Evolutionary conservation across 371 early-diverging fungal genomes (phyloP).

Genomic region (Vavraia culicis): DNA sequence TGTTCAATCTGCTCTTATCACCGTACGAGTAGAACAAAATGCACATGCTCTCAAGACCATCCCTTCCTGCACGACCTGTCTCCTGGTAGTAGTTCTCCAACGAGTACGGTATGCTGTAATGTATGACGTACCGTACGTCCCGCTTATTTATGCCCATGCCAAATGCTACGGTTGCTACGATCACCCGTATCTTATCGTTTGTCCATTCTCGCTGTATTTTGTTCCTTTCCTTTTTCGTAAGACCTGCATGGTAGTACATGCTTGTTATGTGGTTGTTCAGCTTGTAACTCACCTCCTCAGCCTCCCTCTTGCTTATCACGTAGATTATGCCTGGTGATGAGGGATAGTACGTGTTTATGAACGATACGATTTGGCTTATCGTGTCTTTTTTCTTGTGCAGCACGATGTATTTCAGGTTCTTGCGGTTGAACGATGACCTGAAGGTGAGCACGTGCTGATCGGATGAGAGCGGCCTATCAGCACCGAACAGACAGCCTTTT

Average conservation of each 20-base stretch:
- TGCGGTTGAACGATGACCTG: conserved; percentile 59
- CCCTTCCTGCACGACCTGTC: conserved; percentile 90
- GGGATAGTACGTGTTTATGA: conserved; percentile 52
- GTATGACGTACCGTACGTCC: conserved; percentile 91
- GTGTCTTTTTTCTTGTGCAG: conserved; percentile 47
- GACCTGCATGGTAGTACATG: conserved; percentile 73
- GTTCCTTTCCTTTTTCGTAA: conserved; percentile 60
- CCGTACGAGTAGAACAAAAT: conserved; percentile 60
- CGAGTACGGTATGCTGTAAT: conserved; percentile 71
- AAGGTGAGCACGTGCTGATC: too few species aligned
- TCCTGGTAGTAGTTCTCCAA: conserved; percentile 98
- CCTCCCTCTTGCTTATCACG: conserved; percentile 59
- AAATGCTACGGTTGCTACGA: conserved; percentile 93
- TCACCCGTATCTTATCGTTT: conserved; percentile 49
- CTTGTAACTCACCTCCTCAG: conserved; percentile 61
- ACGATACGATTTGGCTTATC: conserved; percentile 51
- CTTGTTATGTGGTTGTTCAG: conserved; percentile 45
- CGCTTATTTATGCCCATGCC: conserved; percentile 83
- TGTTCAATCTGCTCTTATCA: conserved; percentile 53
- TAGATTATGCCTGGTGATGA: conserved; percentile 82
- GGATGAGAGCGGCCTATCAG: too few species aligned
- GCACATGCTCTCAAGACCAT: conserved; percentile 64
- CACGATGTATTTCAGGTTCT: conserved; percentile 51
- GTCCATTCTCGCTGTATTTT: conserved; percentile 68
- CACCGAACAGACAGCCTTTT: conserved; percentile 13